Evolutionary conservation across 352 stramenopile genomes (phyloP).

Genomic region (Phytophthora capsici): DNA sequence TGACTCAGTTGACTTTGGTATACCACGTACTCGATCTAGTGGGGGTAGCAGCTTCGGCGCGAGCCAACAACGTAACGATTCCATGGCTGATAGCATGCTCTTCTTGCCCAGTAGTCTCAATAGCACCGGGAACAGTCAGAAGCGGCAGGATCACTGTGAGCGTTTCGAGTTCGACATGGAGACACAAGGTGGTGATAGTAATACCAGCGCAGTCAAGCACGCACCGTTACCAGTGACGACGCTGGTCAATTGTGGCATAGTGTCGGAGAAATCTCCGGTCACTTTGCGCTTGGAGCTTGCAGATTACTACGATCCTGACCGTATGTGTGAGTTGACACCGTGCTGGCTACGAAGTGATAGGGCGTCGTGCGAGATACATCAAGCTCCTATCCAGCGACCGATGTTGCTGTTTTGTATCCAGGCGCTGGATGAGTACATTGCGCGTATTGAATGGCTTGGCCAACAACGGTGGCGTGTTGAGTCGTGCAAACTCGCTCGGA

Average conservation of each 20-base stretch:
- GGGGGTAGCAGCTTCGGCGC: constrained; percentile 21
- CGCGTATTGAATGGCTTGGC: constrained; percentile 34
- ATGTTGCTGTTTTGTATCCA: constrained; percentile 83
- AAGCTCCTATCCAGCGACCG: constrained; percentile 38
- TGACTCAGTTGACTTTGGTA: constrained; percentile 53
- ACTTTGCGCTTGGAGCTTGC: constrained; percentile 41
- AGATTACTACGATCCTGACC: constrained; percentile 77
- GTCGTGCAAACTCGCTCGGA: constrained; percentile 58
- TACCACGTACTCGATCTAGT: constrained; percentile 9
- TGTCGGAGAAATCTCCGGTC: constrained; percentile 16
- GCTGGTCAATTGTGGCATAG: constrained; percentile 43
- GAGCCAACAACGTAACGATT: constrained; percentile 49
- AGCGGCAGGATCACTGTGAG: constrained; percentile 18
- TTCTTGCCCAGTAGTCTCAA: constrained; percentile 45
- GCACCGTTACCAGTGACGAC: constrained; percentile 31
- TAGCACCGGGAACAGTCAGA: constrained; percentile 18
- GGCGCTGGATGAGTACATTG: constrained; percentile 77
- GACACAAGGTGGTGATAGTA: background rate
- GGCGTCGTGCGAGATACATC: constrained; percentile 54
- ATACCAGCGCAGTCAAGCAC: constrained; percentile 10
- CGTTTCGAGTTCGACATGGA: constrained; percentile 29
- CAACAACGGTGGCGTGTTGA: constrained; percentile 50
- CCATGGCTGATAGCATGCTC: constrained; percentile 60
- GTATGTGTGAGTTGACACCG: constrained; percentile 66
- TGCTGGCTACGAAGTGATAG: constrained; percentile 60